Conservation (phyloP, 371 early-diverging fungal species). For the Mycotypha africana region DNA sequence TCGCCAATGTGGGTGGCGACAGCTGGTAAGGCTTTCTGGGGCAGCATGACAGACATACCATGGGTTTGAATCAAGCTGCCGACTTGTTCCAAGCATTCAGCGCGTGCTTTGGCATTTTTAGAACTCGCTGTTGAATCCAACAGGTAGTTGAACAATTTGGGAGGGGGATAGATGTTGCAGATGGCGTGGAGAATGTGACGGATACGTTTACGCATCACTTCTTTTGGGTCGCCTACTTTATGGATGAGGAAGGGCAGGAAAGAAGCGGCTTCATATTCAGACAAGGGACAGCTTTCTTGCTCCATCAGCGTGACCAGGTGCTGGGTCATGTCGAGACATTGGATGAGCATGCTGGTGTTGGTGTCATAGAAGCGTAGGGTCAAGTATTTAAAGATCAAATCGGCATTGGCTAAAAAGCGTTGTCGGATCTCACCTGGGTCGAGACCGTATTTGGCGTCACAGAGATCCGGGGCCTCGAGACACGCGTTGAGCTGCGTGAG, state of each 20-base stretch:
- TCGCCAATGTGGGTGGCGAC: conserved; percentile 77
- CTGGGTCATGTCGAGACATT: conserved; percentile 75
- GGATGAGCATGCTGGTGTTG: conserved; percentile 78
- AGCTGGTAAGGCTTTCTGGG: conserved; percentile 63
- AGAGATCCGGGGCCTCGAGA: conserved; percentile 34
- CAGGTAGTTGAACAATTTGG: conserved; percentile 66
- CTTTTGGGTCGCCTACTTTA: conserved; percentile 82
- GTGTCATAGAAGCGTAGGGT: conserved; percentile 86
- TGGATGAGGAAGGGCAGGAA: conserved; percentile 77
- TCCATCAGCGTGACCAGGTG: conserved; percentile 61
- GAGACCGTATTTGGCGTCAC: conserved; percentile 43
- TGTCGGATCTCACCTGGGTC: conserved; percentile 41
- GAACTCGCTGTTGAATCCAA: conserved; percentile 67
- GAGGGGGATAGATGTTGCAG: conserved; percentile 71
- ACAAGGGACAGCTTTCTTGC: conserved; percentile 49
- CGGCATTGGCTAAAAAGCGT: conserved; percentile 62
- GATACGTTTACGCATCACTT: conserved; percentile 66
- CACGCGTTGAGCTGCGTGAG: conserved; percentile 67
- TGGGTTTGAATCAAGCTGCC: conserved; percentile 68
- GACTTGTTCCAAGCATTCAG: conserved; percentile 82
- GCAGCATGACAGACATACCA: conserved; percentile 65
- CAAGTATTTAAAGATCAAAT: conserved; percentile 78
- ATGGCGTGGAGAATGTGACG: conserved; percentile 61
- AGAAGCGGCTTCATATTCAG: conserved; percentile 76
- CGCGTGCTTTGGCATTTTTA: conserved; percentile 76